Conservation (phyloP, 352 stramenopile genomes). For the Pythium dissotocum region DNA sequence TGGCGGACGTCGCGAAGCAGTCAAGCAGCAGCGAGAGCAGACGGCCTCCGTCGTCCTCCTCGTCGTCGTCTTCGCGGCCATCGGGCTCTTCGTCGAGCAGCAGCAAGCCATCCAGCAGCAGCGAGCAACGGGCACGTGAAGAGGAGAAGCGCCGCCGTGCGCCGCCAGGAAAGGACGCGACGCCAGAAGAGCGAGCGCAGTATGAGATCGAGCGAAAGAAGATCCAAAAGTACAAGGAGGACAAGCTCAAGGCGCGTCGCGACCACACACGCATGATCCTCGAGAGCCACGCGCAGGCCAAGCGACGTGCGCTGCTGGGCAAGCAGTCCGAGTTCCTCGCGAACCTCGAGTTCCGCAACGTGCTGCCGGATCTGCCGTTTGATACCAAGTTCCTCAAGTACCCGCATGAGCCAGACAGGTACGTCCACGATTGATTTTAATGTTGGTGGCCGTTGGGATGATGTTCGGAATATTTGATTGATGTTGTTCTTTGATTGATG, state of each 20-base stretch:
- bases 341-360: constrained; percentile 82
- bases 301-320: constrained; percentile 72
- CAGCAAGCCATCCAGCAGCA: constrained; percentile 14
- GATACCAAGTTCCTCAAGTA: constrained; percentile 89
- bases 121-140: constrained; percentile 13
- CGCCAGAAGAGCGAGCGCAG: constrained; percentile 65
- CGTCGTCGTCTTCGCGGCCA: constrained; percentile 18
- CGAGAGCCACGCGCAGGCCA: constrained; percentile 83
- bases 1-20: constrained; percentile 36
- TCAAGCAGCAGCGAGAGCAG: constrained; percentile 12
- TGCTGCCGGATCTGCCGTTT: constrained; percentile 80
- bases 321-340: constrained; percentile 86
- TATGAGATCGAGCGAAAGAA: constrained; percentile 88
- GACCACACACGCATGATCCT: constrained; percentile 89
- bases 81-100: constrained; percentile 18
- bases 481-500: background rate
- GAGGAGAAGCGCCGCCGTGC: constrained; percentile 45
- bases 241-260: constrained; percentile 83
- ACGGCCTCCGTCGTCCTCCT: constrained; percentile 19
- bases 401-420: constrained; percentile 76
- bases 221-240: constrained; percentile 88
- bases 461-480: constrained; percentile 7
- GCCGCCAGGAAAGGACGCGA: constrained; percentile 54
- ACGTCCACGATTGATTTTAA: constrained; percentile 4
- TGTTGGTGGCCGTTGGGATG: background rate